Evolutionary conservation across 768 basidiomycete species (phyloP), one percentile per base, ranked within the genome.

Genomic region (Podaxis mareebaensis): DNA sequence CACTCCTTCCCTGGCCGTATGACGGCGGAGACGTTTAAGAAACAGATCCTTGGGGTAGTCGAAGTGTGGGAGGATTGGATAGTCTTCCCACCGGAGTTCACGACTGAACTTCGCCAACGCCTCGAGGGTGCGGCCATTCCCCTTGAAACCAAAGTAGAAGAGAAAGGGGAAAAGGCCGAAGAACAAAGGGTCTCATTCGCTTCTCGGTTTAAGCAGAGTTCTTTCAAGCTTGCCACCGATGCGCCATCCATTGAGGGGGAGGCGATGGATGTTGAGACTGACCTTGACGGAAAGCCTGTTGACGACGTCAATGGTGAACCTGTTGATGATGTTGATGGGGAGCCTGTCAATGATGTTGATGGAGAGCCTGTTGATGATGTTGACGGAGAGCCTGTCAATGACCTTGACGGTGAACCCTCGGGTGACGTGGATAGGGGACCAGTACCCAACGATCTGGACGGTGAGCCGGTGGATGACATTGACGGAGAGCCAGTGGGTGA

Each of bases 51-150:
- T 4, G 79, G 88, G 7, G 87, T 99, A 17, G 83, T 99, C 4
- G 96, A 98, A 70, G 90, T 98, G 33, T 98, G 97, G 95, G 97
- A 98, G 71, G 91, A 97, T 72, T 96, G 96, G 95, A 96, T 99
- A 63, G 92, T 98, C 36, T 99, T 99, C 72, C 83, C 93, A 58
- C 91, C 90, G 2, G 92, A 96, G 60, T 92, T 91, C 69, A 95
- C 92, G 0, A 71, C 81, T 2, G 87, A 90, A 68, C 81, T 96
- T 15, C 81, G 93, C 26, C 76, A 75, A 59, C 80, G 95, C 61
- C 81, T 99, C 54, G 92, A 96, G 54, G 93, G 93, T 1, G 72
- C 74, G 22, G 57, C 73, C 4, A 70, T 74, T 26, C 73, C 75
- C 22, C 64, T 67, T 0, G 72, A 75, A 40, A 65, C 68, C n/a